Percentiles rank a stretch among this genome's conserved stretches.
Evolutionary conservation across 768 basidiomycete genomes (phyloP).

Genomic region (Heimioporus sp.): DNA sequence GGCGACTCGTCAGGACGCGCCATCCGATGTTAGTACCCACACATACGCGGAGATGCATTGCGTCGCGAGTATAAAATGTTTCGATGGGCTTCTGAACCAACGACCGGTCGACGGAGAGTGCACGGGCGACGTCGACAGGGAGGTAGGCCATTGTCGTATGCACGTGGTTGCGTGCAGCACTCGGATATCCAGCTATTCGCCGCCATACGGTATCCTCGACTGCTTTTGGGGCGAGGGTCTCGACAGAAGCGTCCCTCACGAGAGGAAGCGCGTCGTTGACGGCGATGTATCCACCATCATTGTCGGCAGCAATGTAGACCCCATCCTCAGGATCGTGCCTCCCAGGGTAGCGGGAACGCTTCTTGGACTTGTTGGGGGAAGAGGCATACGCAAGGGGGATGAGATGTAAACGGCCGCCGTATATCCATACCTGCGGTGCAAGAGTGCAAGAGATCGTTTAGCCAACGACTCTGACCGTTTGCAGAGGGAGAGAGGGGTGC

Average conservation of each 20-base stretch:
- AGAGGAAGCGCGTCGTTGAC: slow-evolving; percentile 61
- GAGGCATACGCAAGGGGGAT: slow-evolving; percentile 80
- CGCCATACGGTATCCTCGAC: slow-evolving; percentile 71
- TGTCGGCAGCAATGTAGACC: slow-evolving; percentile 36
- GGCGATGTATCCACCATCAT: slow-evolving; percentile 51
- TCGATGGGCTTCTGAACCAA: slow-evolving; percentile 87
- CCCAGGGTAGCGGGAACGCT: slow-evolving; percentile 44
- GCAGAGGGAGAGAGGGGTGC: slow-evolving; percentile 35
- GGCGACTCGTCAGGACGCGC: slow-evolving; percentile 3
- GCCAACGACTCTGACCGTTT: slow-evolving; percentile 32
- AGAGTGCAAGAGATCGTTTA: slow-evolving; percentile 28
- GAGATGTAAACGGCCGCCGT: slow-evolving; percentile 79
- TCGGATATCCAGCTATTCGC: slow-evolving; percentile 78
- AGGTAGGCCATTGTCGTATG: slow-evolving; percentile 80
- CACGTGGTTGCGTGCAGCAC: slow-evolving; percentile 57
- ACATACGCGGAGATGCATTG: slow-evolving; percentile 80
- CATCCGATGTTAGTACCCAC: not conserved
- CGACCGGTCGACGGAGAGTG: slow-evolving; percentile 57
- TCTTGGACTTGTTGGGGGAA: slow-evolving; percentile 53
- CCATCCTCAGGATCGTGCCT: slow-evolving; percentile 52
- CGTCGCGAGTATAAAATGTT: slow-evolving; percentile 94
- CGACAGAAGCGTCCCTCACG: slow-evolving; percentile 49
- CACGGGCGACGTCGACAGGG: slow-evolving; percentile 75
- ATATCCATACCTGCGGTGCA: slow-evolving; percentile 84
- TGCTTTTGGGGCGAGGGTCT: slow-evolving; percentile 57